Evolutionary conservation across 2,329 filamentous ascomycete genomes (phyloP).

Genomic region (Emergomyces orientalis): DNA sequence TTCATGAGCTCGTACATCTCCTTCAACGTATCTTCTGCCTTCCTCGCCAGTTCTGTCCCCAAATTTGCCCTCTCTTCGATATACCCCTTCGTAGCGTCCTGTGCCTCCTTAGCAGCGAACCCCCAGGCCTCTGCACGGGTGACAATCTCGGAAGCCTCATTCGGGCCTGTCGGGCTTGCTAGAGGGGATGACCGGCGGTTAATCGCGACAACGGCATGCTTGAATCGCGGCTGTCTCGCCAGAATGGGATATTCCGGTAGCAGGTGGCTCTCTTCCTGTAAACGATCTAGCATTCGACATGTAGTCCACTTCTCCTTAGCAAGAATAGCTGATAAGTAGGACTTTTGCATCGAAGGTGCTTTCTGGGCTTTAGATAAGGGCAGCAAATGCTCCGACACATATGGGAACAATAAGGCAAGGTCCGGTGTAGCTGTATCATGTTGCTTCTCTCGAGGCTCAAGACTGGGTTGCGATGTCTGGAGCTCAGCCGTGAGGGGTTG

Average conservation of each 20-base stretch:
- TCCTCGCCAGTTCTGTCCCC: constrained; percentile 25
- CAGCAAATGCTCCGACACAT: constrained; percentile 25
- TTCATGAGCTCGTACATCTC: constrained; percentile 28
- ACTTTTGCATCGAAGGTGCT: constrained; percentile 30
- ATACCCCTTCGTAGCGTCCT: constrained; percentile 24
- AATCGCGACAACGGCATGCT: constrained; percentile 25
- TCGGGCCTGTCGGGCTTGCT: constrained; percentile 14
- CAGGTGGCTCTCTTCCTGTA: constrained; percentile 36
- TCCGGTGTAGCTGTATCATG: constrained; percentile 4
- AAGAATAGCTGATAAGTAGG: constrained; percentile 30
- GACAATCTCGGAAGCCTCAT: constrained; percentile 26
- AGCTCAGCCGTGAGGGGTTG: constrained; percentile 24
- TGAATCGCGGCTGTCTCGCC: constrained; percentile 29
- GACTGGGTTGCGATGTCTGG: neutral
- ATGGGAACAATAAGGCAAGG: constrained; percentile 20
- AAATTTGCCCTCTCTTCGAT: constrained; percentile 27
- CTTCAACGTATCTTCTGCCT: constrained; percentile 24
- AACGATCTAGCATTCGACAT: constrained; percentile 29
- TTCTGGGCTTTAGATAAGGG: constrained; percentile 31
- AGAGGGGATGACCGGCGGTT: constrained; percentile 16
- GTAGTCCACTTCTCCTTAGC: constrained; percentile 31
- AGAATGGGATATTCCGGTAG: constrained; percentile 35
- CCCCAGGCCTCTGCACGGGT: constrained; percentile 32
- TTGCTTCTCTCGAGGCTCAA: neutral
- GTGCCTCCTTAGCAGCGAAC: constrained; percentile 31